Conservation (phyloP, 208 protist species). For the Naegleria gruberi region DNA sequence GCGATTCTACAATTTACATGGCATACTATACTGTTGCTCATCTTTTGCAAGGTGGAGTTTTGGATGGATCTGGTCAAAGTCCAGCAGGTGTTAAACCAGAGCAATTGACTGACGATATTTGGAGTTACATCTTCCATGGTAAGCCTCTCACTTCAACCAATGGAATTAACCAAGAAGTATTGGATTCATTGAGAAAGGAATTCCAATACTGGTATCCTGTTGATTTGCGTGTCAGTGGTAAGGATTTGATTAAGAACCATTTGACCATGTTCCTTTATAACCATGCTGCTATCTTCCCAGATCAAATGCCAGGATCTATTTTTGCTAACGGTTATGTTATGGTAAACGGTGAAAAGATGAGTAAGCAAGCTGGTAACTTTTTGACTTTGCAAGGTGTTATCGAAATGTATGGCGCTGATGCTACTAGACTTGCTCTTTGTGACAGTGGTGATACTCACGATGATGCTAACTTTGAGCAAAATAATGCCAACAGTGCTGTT, state of each 20-base stretch:
- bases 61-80: constrained; percentile 49
- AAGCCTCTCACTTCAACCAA: constrained; percentile 50
- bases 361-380: constrained; percentile 99
- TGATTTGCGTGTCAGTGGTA: constrained; percentile 96
- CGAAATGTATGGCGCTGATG: constrained; percentile 71
- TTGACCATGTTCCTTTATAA: constrained; percentile 99
- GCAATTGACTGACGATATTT: constrained; percentile 81
- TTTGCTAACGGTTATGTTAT: constrained; percentile 98
- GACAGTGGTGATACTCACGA: constrained; percentile 96
- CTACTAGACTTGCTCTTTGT: constrained; percentile 90
- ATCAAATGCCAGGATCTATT: constrained; percentile 79
- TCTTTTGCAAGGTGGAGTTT: constrained; percentile 74
- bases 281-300: constrained; percentile 95
- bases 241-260: constrained; percentile 99
- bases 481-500: constrained; percentile 85
- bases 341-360: constrained; percentile 99
- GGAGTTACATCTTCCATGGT: constrained; percentile 87
- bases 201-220: constrained; percentile 99
- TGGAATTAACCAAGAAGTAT: constrained; percentile 54
- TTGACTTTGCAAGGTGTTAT: constrained; percentile 80
- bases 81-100: constrained; percentile 67
- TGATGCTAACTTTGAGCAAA: constrained; percentile 95
- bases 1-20: constrained; percentile 99
- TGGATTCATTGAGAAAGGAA: constrained; percentile 77
- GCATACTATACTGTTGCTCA: constrained; percentile 99